A percentile compares a stretch with the other conserved stretches of the same genome.
Evolutionary conservation across 2,329 filamentous ascomycete species (phyloP).

Genomic region (Leptodontidium sp.): DNA sequence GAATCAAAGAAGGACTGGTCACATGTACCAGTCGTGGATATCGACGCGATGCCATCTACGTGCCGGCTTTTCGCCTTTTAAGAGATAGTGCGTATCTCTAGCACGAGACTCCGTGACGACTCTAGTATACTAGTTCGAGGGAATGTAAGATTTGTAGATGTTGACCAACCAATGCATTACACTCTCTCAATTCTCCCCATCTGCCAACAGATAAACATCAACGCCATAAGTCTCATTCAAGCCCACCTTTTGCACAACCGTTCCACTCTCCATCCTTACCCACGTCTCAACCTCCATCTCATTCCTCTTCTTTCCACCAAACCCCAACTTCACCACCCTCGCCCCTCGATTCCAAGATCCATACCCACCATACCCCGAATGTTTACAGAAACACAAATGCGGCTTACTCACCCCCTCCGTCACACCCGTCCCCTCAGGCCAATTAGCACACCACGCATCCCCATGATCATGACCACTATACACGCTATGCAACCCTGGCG

Average conservation of each 20-base stretch:
- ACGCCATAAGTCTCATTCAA: constrained; percentile 67
- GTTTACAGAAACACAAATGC: constrained; percentile 68
- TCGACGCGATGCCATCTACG: too few species aligned
- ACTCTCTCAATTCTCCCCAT: constrained; percentile 26
- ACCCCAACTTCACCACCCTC: constrained; percentile 51
- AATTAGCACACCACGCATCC: constrained; percentile 64
- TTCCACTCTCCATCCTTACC: constrained; percentile 66
- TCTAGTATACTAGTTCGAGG: background rate
- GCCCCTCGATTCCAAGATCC: constrained; percentile 69
- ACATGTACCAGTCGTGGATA: too few species aligned
- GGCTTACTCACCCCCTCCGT: constrained; percentile 56
- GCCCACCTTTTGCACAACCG: constrained; percentile 58
- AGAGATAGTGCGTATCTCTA: too few species aligned
- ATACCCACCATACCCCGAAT: constrained; percentile 76
- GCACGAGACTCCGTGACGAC: background rate
- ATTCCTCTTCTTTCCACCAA: constrained; percentile 49
- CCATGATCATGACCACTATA: constrained; percentile 75
- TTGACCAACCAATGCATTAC: background rate
- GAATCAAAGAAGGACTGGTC: too few species aligned
- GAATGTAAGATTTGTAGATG: background rate
- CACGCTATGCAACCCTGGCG: constrained; percentile 62
- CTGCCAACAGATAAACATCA: constrained; percentile 58
- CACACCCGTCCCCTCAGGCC: constrained; percentile 51
- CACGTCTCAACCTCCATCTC: constrained; percentile 61
- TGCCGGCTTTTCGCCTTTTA: too few species aligned